These are phyloP conservation scores for Populus tomentosa DNA, from an alignment of 441 rosid species.

Conservation along the genomic window DNA sequence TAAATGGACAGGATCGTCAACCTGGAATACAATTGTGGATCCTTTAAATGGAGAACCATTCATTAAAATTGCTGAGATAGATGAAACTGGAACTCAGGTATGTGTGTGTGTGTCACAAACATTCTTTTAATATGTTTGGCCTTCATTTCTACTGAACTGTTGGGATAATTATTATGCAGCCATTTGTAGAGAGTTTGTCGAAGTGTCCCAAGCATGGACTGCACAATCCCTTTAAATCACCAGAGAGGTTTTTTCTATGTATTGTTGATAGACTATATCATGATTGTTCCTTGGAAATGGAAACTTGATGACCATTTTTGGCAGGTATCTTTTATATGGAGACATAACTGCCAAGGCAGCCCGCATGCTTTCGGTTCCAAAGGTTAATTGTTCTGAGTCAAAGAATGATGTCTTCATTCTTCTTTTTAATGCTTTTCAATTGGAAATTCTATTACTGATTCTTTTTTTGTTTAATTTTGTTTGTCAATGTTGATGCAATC, in stretches of 20 bases:
- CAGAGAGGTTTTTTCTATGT: conserved; percentile 60
- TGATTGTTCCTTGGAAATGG: neutral
- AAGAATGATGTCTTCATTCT: too few relatives aligned
- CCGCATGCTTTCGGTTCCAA: conserved; percentile 79
- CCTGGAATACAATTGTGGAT: conserved; percentile 62
- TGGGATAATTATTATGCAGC: conserved; percentile 43
- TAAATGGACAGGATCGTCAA: conserved; percentile 72
- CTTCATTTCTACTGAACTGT: conserved; percentile 2
- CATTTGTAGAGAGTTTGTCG: conserved; percentile 88
- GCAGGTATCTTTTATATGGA: conserved; percentile 88
- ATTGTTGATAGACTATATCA: neutral
- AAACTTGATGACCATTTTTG: conserved; percentile 4
- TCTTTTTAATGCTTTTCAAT: neutral
- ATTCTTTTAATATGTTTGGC: neutral
- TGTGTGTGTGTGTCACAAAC: neutral
- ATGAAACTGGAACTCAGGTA: conserved; percentile 75
- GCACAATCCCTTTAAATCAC: conserved; percentile 95
- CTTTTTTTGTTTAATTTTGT: neutral
- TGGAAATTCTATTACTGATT: neutral
- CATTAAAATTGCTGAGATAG: conserved; percentile 78
- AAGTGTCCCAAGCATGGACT: conserved; percentile 95
- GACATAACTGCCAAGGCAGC: conserved; percentile 85
- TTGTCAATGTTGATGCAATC: neutral
- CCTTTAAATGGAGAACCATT: conserved; percentile 96
- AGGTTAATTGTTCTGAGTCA: conserved; percentile 38